Percentiles rank a stretch among this genome's conserved stretches.
Conservation (phyloP, 2,329 filamentous ascomycete genomes). For the Sarocladium kiliense region DNA sequence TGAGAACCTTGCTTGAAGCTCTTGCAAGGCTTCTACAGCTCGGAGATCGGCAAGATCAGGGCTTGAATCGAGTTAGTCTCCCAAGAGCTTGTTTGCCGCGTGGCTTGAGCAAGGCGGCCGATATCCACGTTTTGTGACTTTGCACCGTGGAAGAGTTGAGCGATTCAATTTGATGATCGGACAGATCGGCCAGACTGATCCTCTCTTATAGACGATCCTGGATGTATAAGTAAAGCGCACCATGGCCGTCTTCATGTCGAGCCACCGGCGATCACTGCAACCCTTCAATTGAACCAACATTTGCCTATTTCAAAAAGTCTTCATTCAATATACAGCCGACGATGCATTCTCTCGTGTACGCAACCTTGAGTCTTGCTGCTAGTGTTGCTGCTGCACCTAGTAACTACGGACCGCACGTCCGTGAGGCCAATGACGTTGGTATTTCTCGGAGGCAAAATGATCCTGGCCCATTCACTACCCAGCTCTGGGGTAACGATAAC, state of each 20-base stretch:
- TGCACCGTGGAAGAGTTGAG: not conserved
- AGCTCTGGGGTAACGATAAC: slow-evolving; percentile 10
- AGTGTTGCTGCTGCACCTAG: not conserved
- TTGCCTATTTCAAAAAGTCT: not conserved
- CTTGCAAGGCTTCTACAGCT: not conserved
- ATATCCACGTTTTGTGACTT: not conserved
- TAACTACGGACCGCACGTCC: not conserved
- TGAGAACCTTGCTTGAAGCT: not conserved
- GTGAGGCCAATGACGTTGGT: not conserved
- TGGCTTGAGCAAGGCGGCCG: not conserved
- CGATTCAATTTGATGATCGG: not conserved
- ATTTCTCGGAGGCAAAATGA: slow-evolving; percentile 2
- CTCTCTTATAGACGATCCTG: not conserved
- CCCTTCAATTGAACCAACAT: not conserved
- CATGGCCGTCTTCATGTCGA: not conserved
- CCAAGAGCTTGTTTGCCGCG: not conserved
- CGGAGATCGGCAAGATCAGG: not conserved
- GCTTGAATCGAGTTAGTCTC: slow-evolving; percentile 1
- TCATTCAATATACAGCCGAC: not conserved
- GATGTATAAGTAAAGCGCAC: slow-evolving; percentile 2
- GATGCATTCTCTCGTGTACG: not conserved
- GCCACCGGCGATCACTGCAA: slow-evolving; percentile 8
- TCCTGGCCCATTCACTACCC: slow-evolving; percentile 6
- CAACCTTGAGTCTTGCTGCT: not conserved
- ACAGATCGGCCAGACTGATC: not conserved